Conservation (phyloP, 176 grass and related monocot genomes). For the Tuctoria greenei region DNA sequence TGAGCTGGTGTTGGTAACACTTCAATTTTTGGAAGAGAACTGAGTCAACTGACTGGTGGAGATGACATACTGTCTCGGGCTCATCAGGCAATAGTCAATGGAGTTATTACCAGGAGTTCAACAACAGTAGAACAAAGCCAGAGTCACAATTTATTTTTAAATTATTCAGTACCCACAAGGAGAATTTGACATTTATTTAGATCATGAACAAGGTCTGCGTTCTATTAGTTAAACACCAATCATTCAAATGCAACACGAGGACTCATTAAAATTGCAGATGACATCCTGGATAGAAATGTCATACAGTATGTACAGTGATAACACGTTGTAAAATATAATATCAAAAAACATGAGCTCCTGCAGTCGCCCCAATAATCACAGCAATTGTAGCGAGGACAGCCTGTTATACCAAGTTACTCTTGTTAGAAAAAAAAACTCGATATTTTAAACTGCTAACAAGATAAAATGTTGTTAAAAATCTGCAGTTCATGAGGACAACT, state of each 20-base stretch:
- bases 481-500: neutral
- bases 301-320: constrained; percentile 46
- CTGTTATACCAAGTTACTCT: constrained; percentile 42
- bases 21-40: too few species aligned
- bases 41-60: too few species aligned
- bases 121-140: constrained; percentile 6
- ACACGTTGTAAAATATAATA: constrained; percentile 9
- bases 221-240: constrained; percentile 20
- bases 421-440: constrained; percentile 14
- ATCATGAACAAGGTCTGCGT: constrained; percentile 3
- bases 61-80: too few species aligned
- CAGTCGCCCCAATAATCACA: constrained; percentile 56
- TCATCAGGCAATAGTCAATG: neutral
- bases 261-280: constrained; percentile 9
- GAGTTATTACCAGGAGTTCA: neutral
- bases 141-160: neutral
- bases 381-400: constrained; percentile 67
- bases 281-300: constrained; percentile 1
- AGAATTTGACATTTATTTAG: constrained; percentile 33
- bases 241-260: constrained; percentile 11
- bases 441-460: neutral
- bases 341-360: constrained; percentile 54
- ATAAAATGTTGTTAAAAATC: neutral
- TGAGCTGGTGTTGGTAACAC: too few species aligned
- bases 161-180: constrained; percentile 1